Evolutionary conservation across 2,329 filamentous ascomycete species (phyloP), one percentile per base, ranked within the genome.

Genomic region (Trichoderma semiorbis): DNA sequence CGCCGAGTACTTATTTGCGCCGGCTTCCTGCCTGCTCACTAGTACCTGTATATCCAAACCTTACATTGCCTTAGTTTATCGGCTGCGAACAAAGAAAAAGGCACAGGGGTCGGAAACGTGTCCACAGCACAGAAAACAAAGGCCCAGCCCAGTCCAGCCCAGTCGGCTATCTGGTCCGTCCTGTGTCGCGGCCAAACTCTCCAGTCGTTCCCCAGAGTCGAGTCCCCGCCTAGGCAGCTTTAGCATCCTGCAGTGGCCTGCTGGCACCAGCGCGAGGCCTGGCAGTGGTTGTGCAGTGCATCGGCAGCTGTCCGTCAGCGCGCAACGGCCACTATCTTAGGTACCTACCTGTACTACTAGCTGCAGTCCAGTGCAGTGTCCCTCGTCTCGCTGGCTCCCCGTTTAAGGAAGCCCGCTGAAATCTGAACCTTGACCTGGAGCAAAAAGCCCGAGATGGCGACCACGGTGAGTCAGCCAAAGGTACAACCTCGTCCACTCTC

Each of bases 391-490:
- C 18, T n/a, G 16, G 16, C 3, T 3, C 28, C 58, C 16, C 43
- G 7, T 28, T 53, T 24, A 53, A 24, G 47, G 47, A 53, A 53
- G 47, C 47, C 39, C 39, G 39, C 39, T n/a, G 16, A n/a, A 18
- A 39, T 18, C 36, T 39, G 36, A 18, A 39, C 36, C 36, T 50
- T 10, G 11, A 50, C 43, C 43, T 53, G 47, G 47, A 12, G 11
- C 21, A 53, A 53, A 53, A 53, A 53, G 47, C 47, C 47, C 70
- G 75, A 74, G 68, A 83, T 84, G 80, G 77, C 81, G 36, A 81
- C 78, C 73, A 72, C 79, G 70, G 83, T 84, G 74, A 81, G 82
- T 82, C 63, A 53, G 64, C 57, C 57, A 62, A 60, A 62, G 58
- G 57, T 66, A 34, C 47, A 12, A 24, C n/a, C 43, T 69, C 69